Evolutionary conservation across 768 basidiomycete species (phyloP).

Genomic region (Cystofilobasidium macerans): DNA sequence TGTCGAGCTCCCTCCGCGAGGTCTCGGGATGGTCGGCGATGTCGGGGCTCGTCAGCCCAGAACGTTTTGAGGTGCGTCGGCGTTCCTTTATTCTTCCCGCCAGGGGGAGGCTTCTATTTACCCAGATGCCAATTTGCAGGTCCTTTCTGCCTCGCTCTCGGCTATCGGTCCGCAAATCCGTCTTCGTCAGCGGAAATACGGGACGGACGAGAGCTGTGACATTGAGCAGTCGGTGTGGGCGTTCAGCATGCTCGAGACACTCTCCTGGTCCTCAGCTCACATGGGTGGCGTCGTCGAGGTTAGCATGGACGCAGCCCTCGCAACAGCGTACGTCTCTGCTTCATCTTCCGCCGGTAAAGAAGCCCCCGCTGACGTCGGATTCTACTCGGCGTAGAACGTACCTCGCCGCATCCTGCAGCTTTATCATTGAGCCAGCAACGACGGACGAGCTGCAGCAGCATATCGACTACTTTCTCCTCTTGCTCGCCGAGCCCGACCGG

Average conservation of each 20-base stretch:
- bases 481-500: constrained; percentile 21
- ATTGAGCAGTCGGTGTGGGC: constrained; percentile 18
- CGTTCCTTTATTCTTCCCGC: not conserved
- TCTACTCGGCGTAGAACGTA: constrained; percentile 8
- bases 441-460: constrained; percentile 27
- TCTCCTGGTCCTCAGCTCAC: constrained; percentile 31
- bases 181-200: too few relatives aligned
- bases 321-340: constrained; percentile 30
- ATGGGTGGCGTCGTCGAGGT: constrained; percentile 31
- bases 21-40: constrained; percentile 33
- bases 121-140: too few relatives aligned
- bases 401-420: constrained; percentile 17
- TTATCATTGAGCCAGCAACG: constrained; percentile 21
- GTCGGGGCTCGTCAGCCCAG: constrained; percentile 29
- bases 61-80: constrained; percentile 31
- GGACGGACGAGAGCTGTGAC: too few relatives aligned
- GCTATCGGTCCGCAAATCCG: too few relatives aligned
- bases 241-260: constrained; percentile 31
- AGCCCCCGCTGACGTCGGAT: not conserved
- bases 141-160: too few relatives aligned
- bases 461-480: constrained; percentile 28
- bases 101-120: too few relatives aligned
- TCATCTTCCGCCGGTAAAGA: not conserved
- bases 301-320: constrained; percentile 31
- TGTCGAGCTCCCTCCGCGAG: constrained; percentile 30